Evolutionary conservation across 1,284 basidiomycete species (phyloP).

Genomic region (Ceratobasidium sp.): DNA sequence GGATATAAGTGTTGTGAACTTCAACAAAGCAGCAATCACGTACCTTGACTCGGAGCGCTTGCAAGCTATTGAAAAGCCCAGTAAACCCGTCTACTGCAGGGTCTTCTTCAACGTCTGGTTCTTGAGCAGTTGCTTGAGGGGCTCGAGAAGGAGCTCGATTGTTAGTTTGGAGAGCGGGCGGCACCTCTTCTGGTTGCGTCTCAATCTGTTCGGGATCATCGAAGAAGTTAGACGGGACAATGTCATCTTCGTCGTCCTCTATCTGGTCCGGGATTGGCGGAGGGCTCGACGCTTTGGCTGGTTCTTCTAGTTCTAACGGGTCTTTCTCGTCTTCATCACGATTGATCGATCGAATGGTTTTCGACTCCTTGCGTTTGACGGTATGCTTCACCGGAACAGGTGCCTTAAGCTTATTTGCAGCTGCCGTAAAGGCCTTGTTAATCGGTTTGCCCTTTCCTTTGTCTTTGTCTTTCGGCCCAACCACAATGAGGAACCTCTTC

Average conservation of each 20-base stretch:
- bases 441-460: constrained; percentile 4
- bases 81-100: neutral
- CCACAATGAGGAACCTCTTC: constrained; percentile 45
- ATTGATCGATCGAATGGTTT: constrained; percentile 13
- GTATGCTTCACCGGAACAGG: constrained; percentile 17
- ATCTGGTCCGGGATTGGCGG: constrained; percentile 5
- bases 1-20: neutral
- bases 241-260: neutral
- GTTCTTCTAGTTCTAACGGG: neutral
- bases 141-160: neutral
- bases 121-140: neutral
- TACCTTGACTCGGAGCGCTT: constrained; percentile 22
- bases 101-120: constrained; percentile 18
- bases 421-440: neutral
- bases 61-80: constrained; percentile 4
- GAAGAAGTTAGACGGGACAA: constrained; percentile 21
- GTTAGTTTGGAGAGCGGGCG: neutral
- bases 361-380: constrained; percentile 3
- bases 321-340: neutral
- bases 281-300: neutral
- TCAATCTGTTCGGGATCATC: constrained; percentile 35
- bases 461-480: constrained; percentile 36
- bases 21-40: neutral
- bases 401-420: constrained; percentile 1
- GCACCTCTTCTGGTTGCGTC: constrained; percentile 9